A percentile compares a stretch with the other conserved stretches of the same genome.
Evolutionary conservation across 176 grass and related monocot genomes (phyloP).

Genomic region (Chrysopogon serrulatus): DNA sequence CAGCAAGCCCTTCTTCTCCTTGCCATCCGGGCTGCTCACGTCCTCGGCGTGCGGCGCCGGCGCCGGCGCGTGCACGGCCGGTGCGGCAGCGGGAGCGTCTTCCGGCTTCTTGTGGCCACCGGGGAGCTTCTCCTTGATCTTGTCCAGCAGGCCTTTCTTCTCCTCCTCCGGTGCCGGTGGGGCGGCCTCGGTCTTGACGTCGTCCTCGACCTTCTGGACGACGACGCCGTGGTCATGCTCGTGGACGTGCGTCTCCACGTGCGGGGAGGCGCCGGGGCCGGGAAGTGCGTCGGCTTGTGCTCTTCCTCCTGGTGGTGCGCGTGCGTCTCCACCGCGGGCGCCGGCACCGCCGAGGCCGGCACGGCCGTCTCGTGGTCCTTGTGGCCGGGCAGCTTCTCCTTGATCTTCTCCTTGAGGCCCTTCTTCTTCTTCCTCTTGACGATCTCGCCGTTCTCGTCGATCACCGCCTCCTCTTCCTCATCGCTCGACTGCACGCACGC

Average conservation of each 20-base stretch:
- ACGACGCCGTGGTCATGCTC: conserved; percentile 40
- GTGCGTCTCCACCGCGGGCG: neutral
- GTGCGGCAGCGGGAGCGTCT: conserved; percentile 18
- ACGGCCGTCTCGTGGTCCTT: conserved; percentile 34
- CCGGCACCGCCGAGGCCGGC: neutral
- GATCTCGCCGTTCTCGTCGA: conserved; percentile 56
- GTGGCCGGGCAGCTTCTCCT: conserved; percentile 64
- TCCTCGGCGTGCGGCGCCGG: conserved; percentile 21
- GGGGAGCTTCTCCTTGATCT: conserved; percentile 98
- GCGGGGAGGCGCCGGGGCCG: neutral
- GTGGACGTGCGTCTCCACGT: neutral
- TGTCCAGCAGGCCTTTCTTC: conserved; percentile 94
- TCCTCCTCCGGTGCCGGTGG: conserved; percentile 35
- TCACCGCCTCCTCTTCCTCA: conserved; percentile 67
- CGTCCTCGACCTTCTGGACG: conserved; percentile 60
- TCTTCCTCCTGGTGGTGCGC: neutral
- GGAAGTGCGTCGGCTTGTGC: neutral
- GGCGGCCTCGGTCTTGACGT: conserved; percentile 15
- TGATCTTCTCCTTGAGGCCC: conserved; percentile 88
- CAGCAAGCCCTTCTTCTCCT: conserved; percentile 90
- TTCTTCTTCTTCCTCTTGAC: conserved; percentile 95
- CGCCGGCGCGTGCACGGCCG: neutral
- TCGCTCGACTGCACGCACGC: conserved; percentile 60
- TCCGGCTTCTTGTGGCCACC: conserved; percentile 63
- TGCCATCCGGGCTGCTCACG: conserved; percentile 42